Evolutionary conservation across 345 rosid genomes (phyloP).

Genomic region (Eutrema yunnanense): DNA sequence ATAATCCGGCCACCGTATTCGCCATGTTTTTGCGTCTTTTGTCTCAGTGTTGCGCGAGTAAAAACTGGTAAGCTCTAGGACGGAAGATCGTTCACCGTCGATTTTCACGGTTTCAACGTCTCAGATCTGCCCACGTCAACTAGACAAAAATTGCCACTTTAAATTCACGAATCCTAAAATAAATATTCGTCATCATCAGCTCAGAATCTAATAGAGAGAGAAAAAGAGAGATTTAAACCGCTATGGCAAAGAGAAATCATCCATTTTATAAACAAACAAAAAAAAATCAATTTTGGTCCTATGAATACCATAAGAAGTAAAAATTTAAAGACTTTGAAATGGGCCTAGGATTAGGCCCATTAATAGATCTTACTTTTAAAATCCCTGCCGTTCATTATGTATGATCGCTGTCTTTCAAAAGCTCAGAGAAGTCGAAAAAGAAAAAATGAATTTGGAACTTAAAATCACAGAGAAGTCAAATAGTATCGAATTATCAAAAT

Average conservation of each 20-base stretch:
- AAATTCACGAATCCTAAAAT: too few species aligned
- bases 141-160: too few species aligned
- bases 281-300: neutral
- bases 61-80: neutral
- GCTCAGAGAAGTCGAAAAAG: neutral
- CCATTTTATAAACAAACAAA: neutral
- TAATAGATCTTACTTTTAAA: neutral
- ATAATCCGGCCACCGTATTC: neutral
- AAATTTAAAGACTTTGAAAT: neutral
- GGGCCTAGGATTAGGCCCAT: neutral
- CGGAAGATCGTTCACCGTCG: neutral
- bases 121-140: constrained; percentile 6
- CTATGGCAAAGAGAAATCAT: too few species aligned
- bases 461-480: too few species aligned
- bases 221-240: neutral
- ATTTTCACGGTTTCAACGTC: neutral
- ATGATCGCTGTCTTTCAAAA: constrained; percentile 24
- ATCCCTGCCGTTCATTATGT: constrained; percentile 15
- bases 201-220: too few species aligned
- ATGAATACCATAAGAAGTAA: neutral
- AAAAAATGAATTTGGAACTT: neutral
- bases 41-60: neutral
- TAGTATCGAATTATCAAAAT: neutral
- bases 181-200: too few species aligned
- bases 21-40: constrained; percentile 7